Base-by-base conservation (phyloP, 192 early-diverging fungal species). In the Cladochytrium replicatum region DNA sequence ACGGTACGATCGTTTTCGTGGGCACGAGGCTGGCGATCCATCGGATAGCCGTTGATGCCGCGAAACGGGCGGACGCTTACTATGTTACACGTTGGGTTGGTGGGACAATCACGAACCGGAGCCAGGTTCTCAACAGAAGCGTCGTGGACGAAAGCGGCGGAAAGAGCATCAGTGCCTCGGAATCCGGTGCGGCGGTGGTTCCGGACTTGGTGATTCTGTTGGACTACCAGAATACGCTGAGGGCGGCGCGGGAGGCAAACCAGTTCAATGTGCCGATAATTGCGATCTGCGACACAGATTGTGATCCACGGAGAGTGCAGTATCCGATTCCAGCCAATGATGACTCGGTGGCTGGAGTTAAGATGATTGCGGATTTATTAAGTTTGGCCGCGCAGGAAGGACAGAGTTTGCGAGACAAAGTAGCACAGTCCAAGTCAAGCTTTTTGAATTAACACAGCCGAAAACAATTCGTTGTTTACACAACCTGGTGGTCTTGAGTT, bases 261-360 rank as follows among this genome's bases (percentile, higher is more conserved):
- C 58, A 75, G 25, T 57, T 72, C 51, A 77, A 85, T 49, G 83
- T 97, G 26, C 93, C 93, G 21, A 85, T 90, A 5, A 80, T 97
- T 38, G 89, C 86, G 32, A 71, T 97, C 43, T 78, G 86, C 29
- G 93, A 97, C 59, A 92, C 90, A 21, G 88, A 97, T 69, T 84
- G 80, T 58, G 82, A 93, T 60, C 90, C 93, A 27, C 66, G 75
- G 9, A 52, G 55, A 5, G 89, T 95, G 26, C 83, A 86, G 1
- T 97, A 93, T 61, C 84, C 90, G 13, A 87, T 97, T 29, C 89
- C 93, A 1, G 91, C 85, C 41, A 97, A 97, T 62, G 93, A 97
- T 55, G 91, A 97, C 58, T 82, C 86, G 3, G 52, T 86, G 21
- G 63, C 74, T 8, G 81, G 79, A 30, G 74, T 97, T 6, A 77